phyloP scores from a whole-genome alignment of 1,284 basidiomycete genomes.

The Ganoderma lingzhi region DNA sequence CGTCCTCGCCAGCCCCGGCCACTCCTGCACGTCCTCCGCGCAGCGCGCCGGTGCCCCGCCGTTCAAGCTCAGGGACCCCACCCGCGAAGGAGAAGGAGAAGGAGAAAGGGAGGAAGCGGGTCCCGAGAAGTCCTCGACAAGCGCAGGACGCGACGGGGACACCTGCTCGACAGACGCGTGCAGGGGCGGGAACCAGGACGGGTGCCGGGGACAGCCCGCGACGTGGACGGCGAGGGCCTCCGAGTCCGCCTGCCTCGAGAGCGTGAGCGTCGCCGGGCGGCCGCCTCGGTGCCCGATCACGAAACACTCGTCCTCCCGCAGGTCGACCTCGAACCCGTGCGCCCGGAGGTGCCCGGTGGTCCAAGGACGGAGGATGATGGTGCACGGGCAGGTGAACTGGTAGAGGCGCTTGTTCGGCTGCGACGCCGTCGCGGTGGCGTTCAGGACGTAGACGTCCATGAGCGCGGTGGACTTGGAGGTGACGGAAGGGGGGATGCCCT shows the following conservation, averaged over 20 bases:
- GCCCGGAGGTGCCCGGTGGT: not conserved
- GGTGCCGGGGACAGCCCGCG: not conserved
- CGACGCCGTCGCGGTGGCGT: not conserved
- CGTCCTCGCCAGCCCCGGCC: not conserved
- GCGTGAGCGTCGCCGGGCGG: not conserved
- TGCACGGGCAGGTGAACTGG: constrained; percentile 5
- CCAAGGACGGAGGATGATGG: not conserved
- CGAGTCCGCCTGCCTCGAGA: not conserved
- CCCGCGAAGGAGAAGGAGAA: not conserved
- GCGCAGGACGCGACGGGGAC: not conserved
- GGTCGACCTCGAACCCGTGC: not conserved
- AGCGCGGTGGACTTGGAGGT: not conserved
- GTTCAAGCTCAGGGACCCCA: too few relatives aligned
- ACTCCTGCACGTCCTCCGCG: not conserved
- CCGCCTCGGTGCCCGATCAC: not conserved
- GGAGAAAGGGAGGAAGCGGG: not conserved
- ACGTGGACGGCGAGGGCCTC: not conserved
- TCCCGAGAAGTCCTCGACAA: not conserved
- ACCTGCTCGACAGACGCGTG: not conserved
- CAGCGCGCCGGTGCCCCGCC: not conserved
- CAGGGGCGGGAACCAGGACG: not conserved
- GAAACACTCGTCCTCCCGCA: not conserved
- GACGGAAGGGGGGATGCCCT: not conserved
- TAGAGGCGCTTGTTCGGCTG: not conserved
- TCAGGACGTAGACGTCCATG: constrained; percentile 4